A percentile compares a stretch with the other conserved stretches of the same genome.
These are phyloP conservation scores for Mortierella sp. DNA, from an alignment of 371 early-diverging fungal species.

Conservation along the genomic window DNA sequence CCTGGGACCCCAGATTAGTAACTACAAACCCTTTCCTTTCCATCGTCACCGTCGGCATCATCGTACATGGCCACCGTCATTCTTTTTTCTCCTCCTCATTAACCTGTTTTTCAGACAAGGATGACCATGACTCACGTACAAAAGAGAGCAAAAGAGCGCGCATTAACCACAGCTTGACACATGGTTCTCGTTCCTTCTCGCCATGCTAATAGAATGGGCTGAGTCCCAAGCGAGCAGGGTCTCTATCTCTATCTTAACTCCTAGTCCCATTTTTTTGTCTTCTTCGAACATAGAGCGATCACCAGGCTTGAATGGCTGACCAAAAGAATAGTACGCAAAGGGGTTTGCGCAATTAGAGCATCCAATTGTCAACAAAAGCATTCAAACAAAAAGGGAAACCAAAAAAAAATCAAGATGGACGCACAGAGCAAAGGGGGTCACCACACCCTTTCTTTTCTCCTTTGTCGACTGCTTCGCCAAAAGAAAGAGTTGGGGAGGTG, in stretches of 20 bases:
- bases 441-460: not conserved
- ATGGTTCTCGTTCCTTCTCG: not conserved
- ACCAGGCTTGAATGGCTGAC: not conserved
- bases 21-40: not conserved
- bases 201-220: not conserved
- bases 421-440: not conserved
- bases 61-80: not conserved
- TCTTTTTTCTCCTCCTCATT: not conserved
- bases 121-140: not conserved
- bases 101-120: not conserved
- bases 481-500: not conserved
- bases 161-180: not conserved
- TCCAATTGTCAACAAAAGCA: too few species aligned
- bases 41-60: not conserved
- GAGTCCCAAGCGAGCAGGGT: slow-evolving; percentile 5
- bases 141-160: not conserved
- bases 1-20: slow-evolving; percentile 1
- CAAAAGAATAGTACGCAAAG: not conserved
- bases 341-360: not conserved
- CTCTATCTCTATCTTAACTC: not conserved
- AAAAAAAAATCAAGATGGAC: not conserved
- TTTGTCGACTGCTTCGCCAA: slow-evolving; percentile 1
- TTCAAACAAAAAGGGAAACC: too few species aligned
- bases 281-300: not conserved
- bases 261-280: not conserved